These are phyloP conservation scores for Botrytis hyacinthi DNA, from an alignment of 2,329 filamentous ascomycete species.

Conservation along the genomic window DNA sequence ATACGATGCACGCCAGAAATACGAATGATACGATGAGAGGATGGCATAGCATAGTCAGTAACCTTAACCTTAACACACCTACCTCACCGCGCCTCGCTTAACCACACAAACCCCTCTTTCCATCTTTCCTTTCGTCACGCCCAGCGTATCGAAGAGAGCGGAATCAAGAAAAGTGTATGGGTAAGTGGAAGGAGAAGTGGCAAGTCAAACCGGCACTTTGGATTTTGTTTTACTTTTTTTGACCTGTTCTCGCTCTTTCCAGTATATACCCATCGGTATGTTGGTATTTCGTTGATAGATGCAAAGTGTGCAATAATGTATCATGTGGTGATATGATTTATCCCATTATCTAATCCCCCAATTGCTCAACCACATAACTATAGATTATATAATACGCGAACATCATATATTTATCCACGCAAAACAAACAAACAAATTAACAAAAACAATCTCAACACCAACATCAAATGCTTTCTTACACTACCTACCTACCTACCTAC, in stretches of 20 bases:
- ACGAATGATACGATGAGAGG: neutral
- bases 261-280: fast-evolving
- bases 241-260: neutral
- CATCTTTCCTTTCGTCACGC: neutral
- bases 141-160: neutral
- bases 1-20: too few relatives aligned
- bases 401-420: too few relatives aligned
- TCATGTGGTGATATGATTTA: neutral
- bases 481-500: too few relatives aligned
- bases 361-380: too few relatives aligned
- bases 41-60: neutral
- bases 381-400: too few relatives aligned
- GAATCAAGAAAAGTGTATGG: neutral
- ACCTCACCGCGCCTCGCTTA: neutral
- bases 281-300: neutral
- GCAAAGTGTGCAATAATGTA: neutral
- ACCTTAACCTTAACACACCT: neutral
- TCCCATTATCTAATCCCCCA: neutral
- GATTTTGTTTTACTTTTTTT: neutral
- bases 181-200: neutral
- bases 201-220: neutral
- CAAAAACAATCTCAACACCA: neutral
- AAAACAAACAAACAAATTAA: neutral
- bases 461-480: too few relatives aligned
- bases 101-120: neutral